These are phyloP conservation scores for Chlorophyllum brunneum DNA, from an alignment of 768 basidiomycete genomes.

Conservation along the genomic window DNA sequence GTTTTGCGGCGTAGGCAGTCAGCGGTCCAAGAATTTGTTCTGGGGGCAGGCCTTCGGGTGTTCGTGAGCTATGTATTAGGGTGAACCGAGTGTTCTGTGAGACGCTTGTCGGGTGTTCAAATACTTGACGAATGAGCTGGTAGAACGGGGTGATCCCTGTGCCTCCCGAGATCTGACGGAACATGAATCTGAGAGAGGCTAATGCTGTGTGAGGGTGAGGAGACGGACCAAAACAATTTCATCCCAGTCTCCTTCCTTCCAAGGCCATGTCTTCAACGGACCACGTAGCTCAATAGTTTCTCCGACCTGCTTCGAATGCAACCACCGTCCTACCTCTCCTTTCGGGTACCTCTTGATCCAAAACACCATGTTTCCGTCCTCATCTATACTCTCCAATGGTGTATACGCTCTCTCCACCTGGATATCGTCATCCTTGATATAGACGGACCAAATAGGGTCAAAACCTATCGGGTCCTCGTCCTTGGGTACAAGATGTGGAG, in stretches of 20 bases:
- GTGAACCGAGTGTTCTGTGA: constrained; percentile 54
- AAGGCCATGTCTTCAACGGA: constrained; percentile 66
- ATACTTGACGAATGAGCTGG: constrained; percentile 61
- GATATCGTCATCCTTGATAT: constrained; percentile 83
- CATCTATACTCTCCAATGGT: constrained; percentile 68
- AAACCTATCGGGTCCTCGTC: constrained; percentile 20
- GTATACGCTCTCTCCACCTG: constrained; percentile 88
- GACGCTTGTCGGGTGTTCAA: constrained; percentile 29
- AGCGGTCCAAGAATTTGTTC: constrained; percentile 53
- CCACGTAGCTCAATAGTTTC: constrained; percentile 75
- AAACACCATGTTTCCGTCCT: constrained; percentile 62
- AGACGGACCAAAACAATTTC: constrained; percentile 69
- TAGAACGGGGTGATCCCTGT: constrained; percentile 86
- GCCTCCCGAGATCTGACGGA: constrained; percentile 73
- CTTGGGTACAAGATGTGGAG: constrained; percentile 35
- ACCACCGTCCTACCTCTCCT: constrained; percentile 82
- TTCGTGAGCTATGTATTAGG: constrained; percentile 67
- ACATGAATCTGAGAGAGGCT: neutral
- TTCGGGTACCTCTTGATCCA: constrained; percentile 80
- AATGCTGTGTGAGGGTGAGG: neutral
- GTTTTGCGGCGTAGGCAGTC: constrained; percentile 35
- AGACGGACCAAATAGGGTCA: constrained; percentile 68
- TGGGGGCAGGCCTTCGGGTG: constrained; percentile 67
- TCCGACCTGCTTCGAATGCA: constrained; percentile 65
- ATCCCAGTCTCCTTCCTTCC: constrained; percentile 59